Conservation (phyloP, 2,329 filamentous ascomycete genomes). For the Hymenoscyphus scutula region DNA sequence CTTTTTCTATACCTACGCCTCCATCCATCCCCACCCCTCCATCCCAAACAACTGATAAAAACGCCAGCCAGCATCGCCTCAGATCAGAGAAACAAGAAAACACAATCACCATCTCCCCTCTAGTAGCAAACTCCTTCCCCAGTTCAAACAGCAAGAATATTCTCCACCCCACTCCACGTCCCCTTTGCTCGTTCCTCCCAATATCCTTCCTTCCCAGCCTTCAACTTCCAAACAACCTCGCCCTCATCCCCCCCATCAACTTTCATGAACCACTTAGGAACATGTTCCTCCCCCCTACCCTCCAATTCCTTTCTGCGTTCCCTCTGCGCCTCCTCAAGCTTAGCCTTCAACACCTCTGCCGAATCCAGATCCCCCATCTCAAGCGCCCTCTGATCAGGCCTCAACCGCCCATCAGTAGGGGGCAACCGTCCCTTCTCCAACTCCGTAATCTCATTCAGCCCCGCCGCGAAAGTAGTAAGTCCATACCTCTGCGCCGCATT, state of each 20-base stretch:
- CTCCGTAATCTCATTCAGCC: constrained; percentile 81
- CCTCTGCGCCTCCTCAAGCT: constrained; percentile 83
- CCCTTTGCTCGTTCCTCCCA: constrained; percentile 80
- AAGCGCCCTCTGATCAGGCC: constrained; percentile 83
- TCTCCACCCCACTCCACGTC: constrained; percentile 58
- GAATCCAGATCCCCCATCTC: constrained; percentile 80
- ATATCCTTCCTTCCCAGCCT: constrained; percentile 80
- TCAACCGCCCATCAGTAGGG: constrained; percentile 76
- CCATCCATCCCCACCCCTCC: too few species aligned
- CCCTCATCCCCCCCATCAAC: constrained; percentile 55
- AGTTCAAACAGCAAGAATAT: constrained; percentile 44
- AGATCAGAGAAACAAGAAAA: too few species aligned
- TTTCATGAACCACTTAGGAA: constrained; percentile 80
- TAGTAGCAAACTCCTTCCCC: neutral
- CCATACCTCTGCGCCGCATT: constrained; percentile 81
- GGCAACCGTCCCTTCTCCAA: constrained; percentile 75
- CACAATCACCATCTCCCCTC: too few species aligned
- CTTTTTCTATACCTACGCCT: too few species aligned
- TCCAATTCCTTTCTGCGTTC: constrained; percentile 72
- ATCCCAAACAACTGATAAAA: too few species aligned
- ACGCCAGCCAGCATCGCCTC: too few species aligned
- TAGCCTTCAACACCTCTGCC: constrained; percentile 79
- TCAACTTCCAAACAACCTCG: constrained; percentile 74
- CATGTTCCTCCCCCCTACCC: constrained; percentile 67
- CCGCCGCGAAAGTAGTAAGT: constrained; percentile 80